Base-by-base conservation (phyloP, 2,329 filamentous ascomycete genomes). In the Monosporascus sp. region DNA sequence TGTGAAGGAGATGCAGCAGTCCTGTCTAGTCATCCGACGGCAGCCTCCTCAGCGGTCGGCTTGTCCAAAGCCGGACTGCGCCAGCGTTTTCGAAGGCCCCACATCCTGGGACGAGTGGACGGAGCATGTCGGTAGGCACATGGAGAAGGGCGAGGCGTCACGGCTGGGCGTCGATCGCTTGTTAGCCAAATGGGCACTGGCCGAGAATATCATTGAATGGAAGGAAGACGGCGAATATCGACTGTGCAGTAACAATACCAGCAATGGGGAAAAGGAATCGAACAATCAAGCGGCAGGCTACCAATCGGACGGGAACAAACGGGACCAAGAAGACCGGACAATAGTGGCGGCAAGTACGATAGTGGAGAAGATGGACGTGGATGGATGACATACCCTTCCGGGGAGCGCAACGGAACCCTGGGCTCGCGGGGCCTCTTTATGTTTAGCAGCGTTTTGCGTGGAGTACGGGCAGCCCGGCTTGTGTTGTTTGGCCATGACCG, bases 61-160 rank as follows among this genome's bases (percentile, higher is more conserved):
- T 1, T 92, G 89, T 58, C 83, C 84, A 0, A 85, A 84, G 60
- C 74, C 78, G 1, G 89, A 90, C 60, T 97, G 93, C 65, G 74
- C 79, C 11, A 80, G 79, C 49, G 70, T 77, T 0, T 97, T 96
- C 63, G 78, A 84, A 52, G 91, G 90, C 0, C 73, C 78, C 1
- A 81, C 80, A 2, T 88, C 87, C 8, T 97, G 93, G 93, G 90
- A 96, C 53, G 85, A 90, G 60, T 89, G 91, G 73, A 94, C 94
- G 55, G 93, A 97, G 68, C 93, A 97, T 67, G 87, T 97, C 1
- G 92, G 92, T 1, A 80, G 87, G 47, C 93, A 97, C 68, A 87
- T 96, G 77, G 92, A 97, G 70, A 86, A 86, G 59, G 81, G 82
- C 7, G 83, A 87, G 56, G 82, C 80, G 3, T 72, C 74, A 24